phyloP scores from a whole-genome alignment of 2,329 filamentous ascomycete species.

The Monascus ruber region DNA sequence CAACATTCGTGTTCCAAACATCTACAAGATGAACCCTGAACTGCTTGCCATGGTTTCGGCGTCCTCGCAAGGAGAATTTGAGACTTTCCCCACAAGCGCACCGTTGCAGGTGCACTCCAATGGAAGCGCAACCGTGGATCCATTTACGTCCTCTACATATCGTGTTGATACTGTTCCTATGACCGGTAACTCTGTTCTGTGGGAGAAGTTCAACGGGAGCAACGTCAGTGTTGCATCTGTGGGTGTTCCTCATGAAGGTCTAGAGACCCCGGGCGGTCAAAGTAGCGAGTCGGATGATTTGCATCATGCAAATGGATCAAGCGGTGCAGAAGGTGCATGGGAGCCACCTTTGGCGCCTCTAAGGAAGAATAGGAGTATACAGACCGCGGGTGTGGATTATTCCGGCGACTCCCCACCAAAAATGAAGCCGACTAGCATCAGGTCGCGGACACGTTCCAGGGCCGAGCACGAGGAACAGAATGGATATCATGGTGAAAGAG shows the following conservation, averaged over 20 bases:
- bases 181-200: conserved; percentile 34
- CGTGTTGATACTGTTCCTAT: conserved; percentile 22
- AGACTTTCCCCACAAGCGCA: conserved; percentile 16
- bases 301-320: conserved; percentile 20
- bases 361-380: conserved; percentile 43
- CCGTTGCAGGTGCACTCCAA: conserved; percentile 28
- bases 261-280: conserved; percentile 52
- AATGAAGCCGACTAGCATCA: conserved; percentile 44
- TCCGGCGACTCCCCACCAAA: conserved; percentile 50
- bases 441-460: conserved; percentile 30
- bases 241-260: conserved; percentile 37
- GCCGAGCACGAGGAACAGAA: conserved; percentile 29
- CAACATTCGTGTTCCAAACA: conserved; percentile 67
- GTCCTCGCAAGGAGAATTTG: conserved; percentile 19
- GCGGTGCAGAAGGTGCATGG: conserved; percentile 21
- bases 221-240: conserved; percentile 30
- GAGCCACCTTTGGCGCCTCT: conserved; percentile 34
- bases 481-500: conserved; percentile 20
- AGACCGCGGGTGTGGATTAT: conserved; percentile 40
- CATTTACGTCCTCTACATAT: conserved; percentile 27
- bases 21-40: conserved; percentile 66
- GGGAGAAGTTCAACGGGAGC: conserved; percentile 39
- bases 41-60: conserved; percentile 41
- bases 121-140: conserved; percentile 28
- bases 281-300: conserved; percentile 32